Percentiles rank a stretch among this genome's conserved stretches.
Conservation (phyloP, 306 rosid genomes). For the Coriaria nepalensis region DNA sequence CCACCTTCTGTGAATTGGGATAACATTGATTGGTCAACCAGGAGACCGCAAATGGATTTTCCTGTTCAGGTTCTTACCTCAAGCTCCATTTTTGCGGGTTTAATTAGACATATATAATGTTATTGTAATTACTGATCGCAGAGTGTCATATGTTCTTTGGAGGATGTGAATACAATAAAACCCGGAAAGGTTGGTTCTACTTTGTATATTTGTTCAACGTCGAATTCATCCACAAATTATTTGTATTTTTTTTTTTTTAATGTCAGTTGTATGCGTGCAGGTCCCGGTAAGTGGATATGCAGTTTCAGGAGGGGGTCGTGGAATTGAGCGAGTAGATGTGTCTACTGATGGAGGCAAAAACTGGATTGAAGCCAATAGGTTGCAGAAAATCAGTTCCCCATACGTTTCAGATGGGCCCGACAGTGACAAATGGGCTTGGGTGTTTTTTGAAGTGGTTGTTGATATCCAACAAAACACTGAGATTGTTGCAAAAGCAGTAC, state of each 20-base stretch:
- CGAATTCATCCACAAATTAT: too few relatives aligned
- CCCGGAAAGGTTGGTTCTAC: conserved; percentile 75
- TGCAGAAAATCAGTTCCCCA: conserved; percentile 42
- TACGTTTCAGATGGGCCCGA: conserved; percentile 41
- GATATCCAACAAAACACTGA: conserved; percentile 47
- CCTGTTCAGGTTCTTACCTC: conserved; percentile 71
- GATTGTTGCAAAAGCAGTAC: conserved; percentile 84
- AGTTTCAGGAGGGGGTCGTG: conserved; percentile 83
- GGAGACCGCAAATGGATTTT: conserved; percentile 95
- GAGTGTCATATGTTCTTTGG: conserved; percentile 83
- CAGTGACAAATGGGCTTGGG: conserved; percentile 98
- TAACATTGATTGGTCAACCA: conserved; percentile 69
- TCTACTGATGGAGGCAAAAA: conserved; percentile 81
- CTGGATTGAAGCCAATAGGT: conserved; percentile 70
- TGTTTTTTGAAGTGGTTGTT: conserved; percentile 53
- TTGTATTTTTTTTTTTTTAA: too few relatives aligned
- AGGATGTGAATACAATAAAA: conserved; percentile 56
- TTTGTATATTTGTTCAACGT: too few relatives aligned
- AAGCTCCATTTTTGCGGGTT: conserved; percentile 3
- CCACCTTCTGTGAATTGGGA: conserved; percentile 95
- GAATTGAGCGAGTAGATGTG: conserved; percentile 84
- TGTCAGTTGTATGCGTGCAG: conserved; percentile 25
- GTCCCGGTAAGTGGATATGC: conserved; percentile 79
- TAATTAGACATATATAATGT: neutral
- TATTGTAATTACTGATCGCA: conserved; percentile 30